phyloP scores from a whole-genome alignment of 768 basidiomycete species.

The Lyophyllum decastes region DNA sequence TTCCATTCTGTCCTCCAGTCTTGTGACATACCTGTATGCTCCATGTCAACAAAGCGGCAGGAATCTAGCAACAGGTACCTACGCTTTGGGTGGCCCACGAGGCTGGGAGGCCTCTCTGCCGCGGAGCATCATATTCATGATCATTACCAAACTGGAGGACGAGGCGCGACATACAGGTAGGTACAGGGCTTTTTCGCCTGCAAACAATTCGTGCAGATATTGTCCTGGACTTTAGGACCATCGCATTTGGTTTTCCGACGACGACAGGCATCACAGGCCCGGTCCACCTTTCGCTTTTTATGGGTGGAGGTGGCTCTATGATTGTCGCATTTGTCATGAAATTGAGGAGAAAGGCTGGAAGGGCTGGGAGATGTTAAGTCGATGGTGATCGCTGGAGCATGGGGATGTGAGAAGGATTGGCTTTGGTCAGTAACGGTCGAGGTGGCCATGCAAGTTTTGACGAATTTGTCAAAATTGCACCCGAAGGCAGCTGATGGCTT shows the following conservation, averaged over 20 bases:
- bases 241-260: conserved; percentile 63
- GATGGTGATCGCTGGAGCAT: background rate
- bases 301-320: conserved; percentile 12
- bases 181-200: conserved; percentile 55
- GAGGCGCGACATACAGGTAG: conserved; percentile 48
- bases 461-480: background rate
- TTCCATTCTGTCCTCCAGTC: conserved; percentile 60
- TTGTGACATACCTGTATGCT: conserved; percentile 50
- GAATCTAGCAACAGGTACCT: conserved; percentile 25
- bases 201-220: conserved; percentile 59
- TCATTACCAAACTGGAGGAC: background rate
- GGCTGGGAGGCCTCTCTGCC: conserved; percentile 64
- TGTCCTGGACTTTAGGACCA: conserved; percentile 50
- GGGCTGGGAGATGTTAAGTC: background rate
- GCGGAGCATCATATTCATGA: background rate
- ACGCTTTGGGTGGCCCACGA: conserved; percentile 71
- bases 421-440: background rate
- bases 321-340: background rate
- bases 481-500: background rate
- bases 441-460: conserved; percentile 13
- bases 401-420: background rate
- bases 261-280: conserved; percentile 63
- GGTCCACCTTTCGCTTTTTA: conserved; percentile 49
- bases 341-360: background rate
- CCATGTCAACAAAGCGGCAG: background rate